phyloP scores from a whole-genome alignment of 441 rosid genomes.

The Populus hybrid region DNA sequence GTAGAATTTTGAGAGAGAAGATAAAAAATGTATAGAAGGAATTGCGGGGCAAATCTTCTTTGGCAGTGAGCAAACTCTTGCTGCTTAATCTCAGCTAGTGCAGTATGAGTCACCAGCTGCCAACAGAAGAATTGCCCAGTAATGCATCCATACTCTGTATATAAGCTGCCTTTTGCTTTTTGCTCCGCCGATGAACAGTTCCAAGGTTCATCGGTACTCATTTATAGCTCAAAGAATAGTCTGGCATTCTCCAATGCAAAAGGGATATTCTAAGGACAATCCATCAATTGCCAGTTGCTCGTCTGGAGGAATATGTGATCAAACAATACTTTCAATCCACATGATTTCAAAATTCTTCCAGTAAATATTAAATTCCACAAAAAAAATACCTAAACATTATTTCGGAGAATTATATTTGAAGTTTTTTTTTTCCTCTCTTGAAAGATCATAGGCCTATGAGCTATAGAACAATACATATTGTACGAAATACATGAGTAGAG shows the following conservation, averaged over 20 bases:
- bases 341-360: no score
- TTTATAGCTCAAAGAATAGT: not conserved
- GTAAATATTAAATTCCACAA: no score
- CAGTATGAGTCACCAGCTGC: not conserved
- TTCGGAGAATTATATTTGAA: not conserved
- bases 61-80: constrained; percentile 28
- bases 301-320: not conserved
- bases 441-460: no score
- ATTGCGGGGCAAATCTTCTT: constrained; percentile 58
- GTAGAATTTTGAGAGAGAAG: not conserved
- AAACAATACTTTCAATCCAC: no score
- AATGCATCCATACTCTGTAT: not conserved
- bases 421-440: not conserved
- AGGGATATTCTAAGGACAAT: not conserved
- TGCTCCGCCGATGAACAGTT: not conserved
- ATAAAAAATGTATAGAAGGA: constrained; percentile 22
- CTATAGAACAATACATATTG: not conserved
- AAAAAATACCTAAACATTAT: no score
- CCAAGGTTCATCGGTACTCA: not conserved
- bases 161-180: not conserved
- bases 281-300: not conserved
- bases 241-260: not conserved
- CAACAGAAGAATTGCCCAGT: not conserved
- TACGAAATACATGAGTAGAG: no score
- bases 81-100: not conserved